These are phyloP conservation scores for Saccharomycopsis javanensis DNA, from an alignment of 805 yeast genomes.

Conservation along the genomic window DNA sequence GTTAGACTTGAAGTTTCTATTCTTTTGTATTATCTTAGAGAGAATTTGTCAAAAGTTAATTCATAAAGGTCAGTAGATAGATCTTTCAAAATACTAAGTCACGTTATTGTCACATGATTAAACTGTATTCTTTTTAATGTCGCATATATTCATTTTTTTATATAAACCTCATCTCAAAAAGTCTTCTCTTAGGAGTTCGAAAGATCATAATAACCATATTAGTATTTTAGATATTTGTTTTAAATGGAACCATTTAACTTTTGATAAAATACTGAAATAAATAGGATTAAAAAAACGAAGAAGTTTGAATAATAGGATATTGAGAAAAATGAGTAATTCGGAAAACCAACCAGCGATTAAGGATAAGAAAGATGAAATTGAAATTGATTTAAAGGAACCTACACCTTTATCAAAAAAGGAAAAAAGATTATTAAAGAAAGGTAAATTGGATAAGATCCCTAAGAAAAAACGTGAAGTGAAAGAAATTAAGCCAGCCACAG, in stretches of 20 bases:
- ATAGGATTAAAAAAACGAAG: background rate
- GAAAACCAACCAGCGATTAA: conserved; percentile 4
- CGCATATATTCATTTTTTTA: background rate
- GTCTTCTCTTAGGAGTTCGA: background rate
- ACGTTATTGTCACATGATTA: no score
- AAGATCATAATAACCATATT: background rate
- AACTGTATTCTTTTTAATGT: no score
- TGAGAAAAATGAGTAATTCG: background rate
- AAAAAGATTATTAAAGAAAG: conserved; percentile 73
- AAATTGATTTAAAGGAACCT: conserved; percentile 57
- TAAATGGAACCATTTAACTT: background rate
- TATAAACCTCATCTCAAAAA: background rate
- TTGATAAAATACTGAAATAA: background rate
- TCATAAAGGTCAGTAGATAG: no score
- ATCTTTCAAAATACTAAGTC: no score
- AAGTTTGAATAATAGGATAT: background rate
- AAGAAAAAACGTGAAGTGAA: conserved; percentile 30
- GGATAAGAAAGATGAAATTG: conserved; percentile 43
- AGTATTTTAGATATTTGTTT: background rate
- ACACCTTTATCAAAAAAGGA: conserved; percentile 89
- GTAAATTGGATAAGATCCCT: conserved; percentile 42
- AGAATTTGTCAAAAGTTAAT: no score
- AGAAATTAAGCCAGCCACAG: conserved; percentile 19
- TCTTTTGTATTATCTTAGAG: no score
- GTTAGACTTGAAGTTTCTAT: no score